Evolutionary conservation across 2,329 filamentous ascomycete species (phyloP), one percentile per base, ranked within the genome.

Genomic region (Chaetomium sp.): DNA sequence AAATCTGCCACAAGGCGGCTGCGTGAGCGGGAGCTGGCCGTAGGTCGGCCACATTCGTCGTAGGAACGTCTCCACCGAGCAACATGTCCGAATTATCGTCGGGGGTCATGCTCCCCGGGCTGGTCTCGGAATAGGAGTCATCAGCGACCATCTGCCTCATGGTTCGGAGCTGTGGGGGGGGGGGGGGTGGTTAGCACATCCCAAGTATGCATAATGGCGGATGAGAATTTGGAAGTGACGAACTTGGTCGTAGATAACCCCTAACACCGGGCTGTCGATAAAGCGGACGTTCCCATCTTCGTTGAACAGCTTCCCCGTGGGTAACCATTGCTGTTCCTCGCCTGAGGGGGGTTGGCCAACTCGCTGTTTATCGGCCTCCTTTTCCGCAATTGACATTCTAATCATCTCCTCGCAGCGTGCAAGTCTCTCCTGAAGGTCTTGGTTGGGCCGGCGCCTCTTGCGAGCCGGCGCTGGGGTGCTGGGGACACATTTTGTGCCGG

Each of bases 1-100:
- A 91, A 7, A 82, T 74, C 66, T 90, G 85, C 88, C 88, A 92
- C 5, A 92, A 76, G 50, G 79, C 78, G 64, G 88, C 84, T 33
- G 88, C 80, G 37, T 88, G 82, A 10, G 81, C 77, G 0, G 84
- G 79, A 4, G 81, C 74, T 0, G 88, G 88, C 62, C 87, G 84
- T 66, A 87, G 71, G 11, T 78, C 74, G 52, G 78, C 74, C 11
- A 73, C 62, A 45, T 68, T 74, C 32, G 68, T 65, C 5, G 69
- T 66, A 3, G 62, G 64, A 1, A 71, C 68, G 35, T 72, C 65
- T 52, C 76, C 74, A 36, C 72, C 71, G 49, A 82, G 69, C 9
- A 84, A 59, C 5, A 83, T 65, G 40, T 79, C 78, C 19, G 75
- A 72, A 48, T 80, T 76, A 54, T 77, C 75, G 57, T 82, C 79